Evolutionary conservation across 2,329 filamentous ascomycete genomes (phyloP).

Genomic region (Curvularia sp.): DNA sequence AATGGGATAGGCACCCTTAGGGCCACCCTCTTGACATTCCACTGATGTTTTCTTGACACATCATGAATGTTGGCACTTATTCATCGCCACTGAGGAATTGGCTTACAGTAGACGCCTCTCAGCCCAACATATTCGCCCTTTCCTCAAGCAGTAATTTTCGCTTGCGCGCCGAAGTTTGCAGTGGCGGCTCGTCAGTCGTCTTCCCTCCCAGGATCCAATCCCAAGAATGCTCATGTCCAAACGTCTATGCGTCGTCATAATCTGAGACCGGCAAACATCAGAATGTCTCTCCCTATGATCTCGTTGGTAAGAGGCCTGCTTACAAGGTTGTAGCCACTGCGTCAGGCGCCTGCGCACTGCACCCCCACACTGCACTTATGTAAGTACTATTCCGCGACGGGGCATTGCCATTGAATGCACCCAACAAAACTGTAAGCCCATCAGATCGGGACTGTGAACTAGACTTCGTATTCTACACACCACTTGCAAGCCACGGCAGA

Average conservation of each 20-base stretch:
- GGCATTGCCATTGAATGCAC: not conserved
- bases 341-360: slow-evolving; percentile 2
- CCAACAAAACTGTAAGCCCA: slow-evolving; percentile 4
- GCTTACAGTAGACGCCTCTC: slow-evolving; percentile 3
- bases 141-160: not conserved
- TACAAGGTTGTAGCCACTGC: slow-evolving; percentile 4
- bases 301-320: not conserved
- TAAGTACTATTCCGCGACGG: not conserved
- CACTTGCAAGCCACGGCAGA: slow-evolving; percentile 3
- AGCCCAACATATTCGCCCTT: not conserved
- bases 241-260: not conserved
- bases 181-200: not conserved
- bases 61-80: not conserved
- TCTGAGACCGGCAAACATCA: not conserved
- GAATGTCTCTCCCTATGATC: not conserved
- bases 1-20: not conserved
- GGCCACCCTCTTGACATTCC: not conserved
- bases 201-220: not conserved
- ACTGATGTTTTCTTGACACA: not conserved
- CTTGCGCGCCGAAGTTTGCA: not conserved
- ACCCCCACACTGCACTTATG: not conserved
- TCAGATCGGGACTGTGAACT: slow-evolving; percentile 1
- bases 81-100: not conserved
- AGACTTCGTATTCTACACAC: slow-evolving; percentile 7
- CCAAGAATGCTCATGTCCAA: not conserved